Percentiles rank a stretch among this genome's conserved stretches.
Evolutionary conservation across 1,139 yeast species (phyloP).

Genomic region (Candida glucosophila): DNA sequence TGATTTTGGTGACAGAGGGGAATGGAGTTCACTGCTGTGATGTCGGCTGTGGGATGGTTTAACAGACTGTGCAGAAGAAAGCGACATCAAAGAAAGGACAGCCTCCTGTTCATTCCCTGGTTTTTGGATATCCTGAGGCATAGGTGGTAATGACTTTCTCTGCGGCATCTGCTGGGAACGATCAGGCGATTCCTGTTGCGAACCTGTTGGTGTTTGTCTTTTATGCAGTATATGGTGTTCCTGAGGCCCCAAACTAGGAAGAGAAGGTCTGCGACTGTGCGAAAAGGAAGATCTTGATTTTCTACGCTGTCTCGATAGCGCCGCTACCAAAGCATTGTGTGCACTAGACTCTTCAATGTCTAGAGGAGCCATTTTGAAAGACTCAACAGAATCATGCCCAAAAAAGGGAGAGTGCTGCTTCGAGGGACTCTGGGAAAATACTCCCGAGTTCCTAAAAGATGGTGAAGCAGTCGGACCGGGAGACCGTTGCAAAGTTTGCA

Average conservation of each 20-base stretch:
- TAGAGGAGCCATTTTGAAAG: constrained; percentile 10
- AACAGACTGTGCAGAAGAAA: constrained; percentile 33
- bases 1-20: constrained; percentile 15
- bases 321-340: constrained; percentile 36
- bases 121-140: constrained; percentile 4
- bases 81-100: constrained; percentile 35
- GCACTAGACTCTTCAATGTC: constrained; percentile 36
- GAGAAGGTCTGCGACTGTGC: constrained; percentile 4
- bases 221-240: too few relatives aligned
- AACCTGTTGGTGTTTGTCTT: constrained; percentile 1
- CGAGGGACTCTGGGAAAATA: constrained; percentile 7
- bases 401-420: constrained; percentile 19
- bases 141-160: constrained; percentile 20
- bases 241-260: not conserved
- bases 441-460: constrained; percentile 5
- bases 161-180: constrained; percentile 3
- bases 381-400: constrained; percentile 6
- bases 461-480: constrained; percentile 14
- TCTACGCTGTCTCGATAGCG: constrained; percentile 23
- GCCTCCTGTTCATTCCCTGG: constrained; percentile 33
- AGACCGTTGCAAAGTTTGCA: constrained; percentile 31
- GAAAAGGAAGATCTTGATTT: constrained; percentile 13
- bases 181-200: not conserved
- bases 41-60: constrained; percentile 24
- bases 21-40: constrained; percentile 19